Evolutionary conservation across 371 early-diverging fungal genomes (phyloP).

Genomic region (Apophysomyces trapeziformis): DNA sequence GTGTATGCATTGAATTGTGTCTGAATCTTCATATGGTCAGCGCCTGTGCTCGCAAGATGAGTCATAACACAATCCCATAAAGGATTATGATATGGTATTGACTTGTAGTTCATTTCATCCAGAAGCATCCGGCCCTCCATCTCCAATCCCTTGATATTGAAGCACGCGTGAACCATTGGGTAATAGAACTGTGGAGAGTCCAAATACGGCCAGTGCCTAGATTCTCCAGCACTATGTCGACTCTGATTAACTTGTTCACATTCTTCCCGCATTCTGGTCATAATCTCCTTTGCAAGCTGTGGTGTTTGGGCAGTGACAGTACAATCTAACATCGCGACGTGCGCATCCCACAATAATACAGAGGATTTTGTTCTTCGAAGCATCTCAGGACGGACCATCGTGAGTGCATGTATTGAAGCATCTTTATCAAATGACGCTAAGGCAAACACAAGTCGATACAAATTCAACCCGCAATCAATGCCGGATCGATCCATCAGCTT

Average conservation of each 20-base stretch:
- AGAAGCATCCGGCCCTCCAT: conserved; percentile 10
- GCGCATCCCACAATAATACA: conserved; percentile 25
- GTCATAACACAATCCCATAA: conserved; percentile 28
- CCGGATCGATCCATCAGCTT: conserved; percentile 38
- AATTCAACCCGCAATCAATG: conserved; percentile 33
- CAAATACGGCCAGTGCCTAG: background rate
- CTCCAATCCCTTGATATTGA: conserved; percentile 15
- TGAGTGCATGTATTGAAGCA: conserved; percentile 43
- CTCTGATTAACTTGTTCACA: background rate
- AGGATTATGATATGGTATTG: conserved; percentile 13
- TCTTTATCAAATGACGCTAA: conserved; percentile 38
- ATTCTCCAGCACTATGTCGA: background rate
- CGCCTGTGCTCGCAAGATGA: conserved; percentile 13
- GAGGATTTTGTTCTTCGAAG: conserved; percentile 10
- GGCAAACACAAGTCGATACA: conserved; percentile 45
- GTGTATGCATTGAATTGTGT: conserved; percentile 44
- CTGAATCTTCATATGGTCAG: conserved; percentile 21
- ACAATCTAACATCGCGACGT: conserved; percentile 49
- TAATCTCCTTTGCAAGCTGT: conserved; percentile 25
- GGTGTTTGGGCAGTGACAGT: conserved; percentile 38
- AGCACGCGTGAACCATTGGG: conserved; percentile 25
- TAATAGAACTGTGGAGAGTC: conserved; percentile 23
- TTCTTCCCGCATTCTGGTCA: conserved; percentile 20
- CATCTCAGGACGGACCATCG: conserved; percentile 44
- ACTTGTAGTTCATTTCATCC: conserved; percentile 21